A percentile compares a stretch with the other conserved stretches of the same genome.
phyloP scores from a whole-genome alignment of 2,329 filamentous ascomycete species.

The Penicillium fuscoglaucum region DNA sequence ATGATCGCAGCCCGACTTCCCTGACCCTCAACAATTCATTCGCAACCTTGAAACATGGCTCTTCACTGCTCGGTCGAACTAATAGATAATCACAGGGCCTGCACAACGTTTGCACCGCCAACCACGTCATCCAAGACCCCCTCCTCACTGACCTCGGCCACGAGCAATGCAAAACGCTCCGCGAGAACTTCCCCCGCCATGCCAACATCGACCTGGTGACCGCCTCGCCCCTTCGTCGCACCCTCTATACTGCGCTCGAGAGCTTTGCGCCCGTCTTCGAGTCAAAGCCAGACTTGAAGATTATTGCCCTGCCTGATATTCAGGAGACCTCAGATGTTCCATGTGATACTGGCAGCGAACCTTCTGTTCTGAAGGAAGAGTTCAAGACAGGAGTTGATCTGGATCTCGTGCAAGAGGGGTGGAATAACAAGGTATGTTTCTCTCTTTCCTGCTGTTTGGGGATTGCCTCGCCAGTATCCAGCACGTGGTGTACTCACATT shows the following conservation, averaged over 20 bases:
- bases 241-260: conserved; percentile 72
- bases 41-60: background rate
- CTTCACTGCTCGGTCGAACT: conserved; percentile 7
- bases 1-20: background rate
- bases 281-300: conserved; percentile 46
- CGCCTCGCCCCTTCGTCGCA: conserved; percentile 77
- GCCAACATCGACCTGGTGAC: conserved; percentile 67
- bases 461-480: background rate
- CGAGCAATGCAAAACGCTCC: conserved; percentile 68
- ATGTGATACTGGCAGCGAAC: conserved; percentile 71
- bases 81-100: conserved; percentile 58
- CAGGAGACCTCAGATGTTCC: conserved; percentile 76
- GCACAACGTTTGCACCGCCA: conserved; percentile 73
- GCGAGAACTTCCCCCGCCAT: conserved; percentile 64
- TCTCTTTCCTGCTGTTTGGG: background rate
- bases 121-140: conserved; percentile 75
- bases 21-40: background rate
- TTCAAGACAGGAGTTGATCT: conserved; percentile 67
- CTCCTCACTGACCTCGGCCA: conserved; percentile 73
- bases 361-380: conserved; percentile 57
- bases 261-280: conserved; percentile 63
- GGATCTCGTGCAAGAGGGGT: conserved; percentile 60
- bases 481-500: background rate
- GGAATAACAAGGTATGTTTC: conserved; percentile 65
- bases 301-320: conserved; percentile 70